A percentile compares a stretch with the other conserved stretches of the same genome.
phyloP scores from a whole-genome alignment of 768 basidiomycete genomes.

The Floccularia luteovirens region DNA sequence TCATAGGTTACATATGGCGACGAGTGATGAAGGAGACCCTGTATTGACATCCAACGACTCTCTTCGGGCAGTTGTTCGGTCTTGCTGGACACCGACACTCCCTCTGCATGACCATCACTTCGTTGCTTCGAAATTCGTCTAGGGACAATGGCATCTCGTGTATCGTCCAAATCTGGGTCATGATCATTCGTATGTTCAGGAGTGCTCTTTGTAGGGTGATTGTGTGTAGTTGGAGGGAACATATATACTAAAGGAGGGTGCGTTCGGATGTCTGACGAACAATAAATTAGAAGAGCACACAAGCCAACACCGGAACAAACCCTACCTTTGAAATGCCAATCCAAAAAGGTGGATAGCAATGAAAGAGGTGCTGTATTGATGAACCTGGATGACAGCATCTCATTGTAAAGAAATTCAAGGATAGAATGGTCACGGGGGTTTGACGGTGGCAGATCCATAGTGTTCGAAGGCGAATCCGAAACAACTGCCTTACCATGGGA shows the following conservation, averaged over 20 bases:
- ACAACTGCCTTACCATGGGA: too few species aligned
- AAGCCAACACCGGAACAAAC: constrained; percentile 2
- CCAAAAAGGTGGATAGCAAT: constrained; percentile 47
- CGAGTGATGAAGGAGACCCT: constrained; percentile 24
- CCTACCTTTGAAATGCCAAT: constrained; percentile 55
- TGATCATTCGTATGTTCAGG: constrained; percentile 8
- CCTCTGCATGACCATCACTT: constrained; percentile 14
- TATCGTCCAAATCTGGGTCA: constrained; percentile 20
- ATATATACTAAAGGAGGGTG: constrained; percentile 55
- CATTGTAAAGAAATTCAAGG: constrained; percentile 56
- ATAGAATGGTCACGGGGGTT: constrained; percentile 66
- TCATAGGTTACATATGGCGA: constrained; percentile 44
- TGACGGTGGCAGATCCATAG: constrained; percentile 17
- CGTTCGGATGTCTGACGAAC: constrained; percentile 50
- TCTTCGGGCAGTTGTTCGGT: constrained; percentile 14
- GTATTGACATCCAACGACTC: constrained; percentile 25
- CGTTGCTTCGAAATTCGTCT: constrained; percentile 13
- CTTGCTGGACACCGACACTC: constrained; percentile 7
- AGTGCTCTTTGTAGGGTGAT: too few species aligned
- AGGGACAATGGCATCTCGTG: constrained; percentile 24
- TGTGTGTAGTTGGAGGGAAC: constrained; percentile 51
- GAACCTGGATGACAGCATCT: constrained; percentile 62
- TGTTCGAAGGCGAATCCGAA: not conserved
- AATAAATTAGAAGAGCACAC: not conserved
- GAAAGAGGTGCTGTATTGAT: constrained; percentile 63